Percentiles rank a stretch among this genome's conserved stretches.
phyloP scores from a whole-genome alignment of 164 flowering plant species.

The Sedum album region DNA sequence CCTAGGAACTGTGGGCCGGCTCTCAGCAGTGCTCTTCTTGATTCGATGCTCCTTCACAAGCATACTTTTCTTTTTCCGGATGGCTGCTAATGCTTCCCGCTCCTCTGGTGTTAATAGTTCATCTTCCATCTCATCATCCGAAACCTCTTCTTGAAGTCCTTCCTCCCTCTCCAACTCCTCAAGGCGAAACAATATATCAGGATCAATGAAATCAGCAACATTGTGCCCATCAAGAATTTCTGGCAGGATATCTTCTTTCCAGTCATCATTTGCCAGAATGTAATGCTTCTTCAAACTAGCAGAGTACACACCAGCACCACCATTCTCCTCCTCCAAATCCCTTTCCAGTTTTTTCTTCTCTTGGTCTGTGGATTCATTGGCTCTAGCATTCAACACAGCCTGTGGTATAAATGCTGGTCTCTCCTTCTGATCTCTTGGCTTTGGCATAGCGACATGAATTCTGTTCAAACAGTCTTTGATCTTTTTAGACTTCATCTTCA shows the following conservation, averaged over 20 bases:
- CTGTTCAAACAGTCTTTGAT: conserved; percentile 66
- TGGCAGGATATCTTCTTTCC: conserved; percentile 79
- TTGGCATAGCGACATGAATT: conserved; percentile 28
- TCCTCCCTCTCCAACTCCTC: conserved; percentile 81
- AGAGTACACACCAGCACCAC: background rate
- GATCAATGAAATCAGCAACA: conserved; percentile 67
- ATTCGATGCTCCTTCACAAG: conserved; percentile 74
- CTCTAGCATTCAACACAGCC: conserved; percentile 2
- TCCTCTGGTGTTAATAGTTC: conserved; percentile 55
- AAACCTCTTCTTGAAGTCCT: conserved; percentile 42
- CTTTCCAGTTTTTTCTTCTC: background rate
- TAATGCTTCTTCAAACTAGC: conserved; percentile 24
- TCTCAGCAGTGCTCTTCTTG: conserved; percentile 86
- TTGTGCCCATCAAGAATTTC: conserved; percentile 94
- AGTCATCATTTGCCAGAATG: conserved; percentile 58
- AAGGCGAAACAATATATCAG: conserved; percentile 61
- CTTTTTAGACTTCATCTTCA: conserved; percentile 85
- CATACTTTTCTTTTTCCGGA: conserved; percentile 69
- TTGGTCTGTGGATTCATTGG: background rate
- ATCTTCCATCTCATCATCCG: conserved; percentile 67
- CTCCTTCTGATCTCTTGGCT: background rate
- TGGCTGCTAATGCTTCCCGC: conserved; percentile 50
- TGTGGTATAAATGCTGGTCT: background rate
- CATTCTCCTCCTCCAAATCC: background rate
- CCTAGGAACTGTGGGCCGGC: conserved; percentile 64